A percentile compares a stretch with the other conserved stretches of the same genome.
Conservation (phyloP, 495 filamentous ascomycete species). For the Corynascus novoguineensis region DNA sequence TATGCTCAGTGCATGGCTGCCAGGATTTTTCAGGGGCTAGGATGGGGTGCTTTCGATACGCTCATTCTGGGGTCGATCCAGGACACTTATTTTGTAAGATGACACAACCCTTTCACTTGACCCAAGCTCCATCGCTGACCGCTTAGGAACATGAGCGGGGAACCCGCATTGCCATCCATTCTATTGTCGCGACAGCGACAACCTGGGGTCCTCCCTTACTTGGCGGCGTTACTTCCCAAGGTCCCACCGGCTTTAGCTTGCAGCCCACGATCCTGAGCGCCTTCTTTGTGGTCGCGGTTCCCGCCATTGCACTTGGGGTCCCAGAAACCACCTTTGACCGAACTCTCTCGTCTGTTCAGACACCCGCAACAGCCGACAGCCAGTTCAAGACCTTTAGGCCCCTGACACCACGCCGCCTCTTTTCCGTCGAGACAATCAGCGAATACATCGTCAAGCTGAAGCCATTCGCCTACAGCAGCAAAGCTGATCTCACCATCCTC, state of each 20-base stretch:
- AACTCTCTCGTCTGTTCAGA: conserved; percentile 23
- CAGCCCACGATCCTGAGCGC: conserved; percentile 45
- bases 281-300: conserved; percentile 41
- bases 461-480: conserved; percentile 32
- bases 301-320: conserved; percentile 39
- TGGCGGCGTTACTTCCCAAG: conserved; percentile 41
- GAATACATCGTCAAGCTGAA: conserved; percentile 37
- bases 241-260: conserved; percentile 32
- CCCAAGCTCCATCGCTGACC: conserved; percentile 9
- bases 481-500: conserved; percentile 23
- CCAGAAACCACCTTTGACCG: conserved; percentile 49
- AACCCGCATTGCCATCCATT: conserved; percentile 34
- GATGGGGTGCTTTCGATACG: conserved; percentile 50
- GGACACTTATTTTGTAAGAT: conserved; percentile 49
- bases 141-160: conserved; percentile 45
- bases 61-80: conserved; percentile 43
- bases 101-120: not conserved
- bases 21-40: conserved; percentile 45
- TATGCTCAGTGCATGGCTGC: conserved; percentile 45
- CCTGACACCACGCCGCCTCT: conserved; percentile 25
- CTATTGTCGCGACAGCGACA: conserved; percentile 36
- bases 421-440: conserved; percentile 26
- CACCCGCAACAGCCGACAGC: conserved; percentile 26
- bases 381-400: conserved; percentile 29
- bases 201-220: conserved; percentile 48